Evolutionary conservation across 1,284 basidiomycete genomes (phyloP).

Genomic region (Leccinum griseonigrum): DNA sequence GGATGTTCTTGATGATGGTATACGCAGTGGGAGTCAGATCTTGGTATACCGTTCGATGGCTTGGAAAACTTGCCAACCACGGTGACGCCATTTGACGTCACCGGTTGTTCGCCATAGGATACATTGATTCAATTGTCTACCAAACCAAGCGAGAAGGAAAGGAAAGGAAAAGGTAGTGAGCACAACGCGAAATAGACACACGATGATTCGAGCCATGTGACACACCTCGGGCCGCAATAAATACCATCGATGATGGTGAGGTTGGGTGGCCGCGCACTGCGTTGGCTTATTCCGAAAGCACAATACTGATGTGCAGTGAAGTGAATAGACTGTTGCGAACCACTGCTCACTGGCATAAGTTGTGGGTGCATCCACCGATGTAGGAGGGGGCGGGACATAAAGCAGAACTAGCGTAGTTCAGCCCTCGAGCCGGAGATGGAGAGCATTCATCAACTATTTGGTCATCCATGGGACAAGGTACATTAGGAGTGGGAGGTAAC

Average conservation of each 20-base stretch:
- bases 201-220: slow-evolving; percentile 5
- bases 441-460: too few relatives aligned
- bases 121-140: slow-evolving; percentile 68
- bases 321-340: too few relatives aligned
- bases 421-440: too few relatives aligned
- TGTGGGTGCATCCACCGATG: too few relatives aligned
- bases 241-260: slow-evolving; percentile 32
- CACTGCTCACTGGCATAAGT: too few relatives aligned
- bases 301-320: too few relatives aligned
- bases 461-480: too few relatives aligned
- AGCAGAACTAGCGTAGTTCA: too few relatives aligned
- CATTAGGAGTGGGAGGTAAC: too few relatives aligned
- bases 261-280: too few relatives aligned
- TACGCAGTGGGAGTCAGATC: slow-evolving; percentile 49
- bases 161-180: not conserved
- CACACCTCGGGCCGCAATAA: slow-evolving; percentile 63
- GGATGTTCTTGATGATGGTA: slow-evolving; percentile 51
- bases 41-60: slow-evolving; percentile 61
- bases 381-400: too few relatives aligned
- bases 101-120: slow-evolving; percentile 73
- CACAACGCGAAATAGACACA: not conserved
- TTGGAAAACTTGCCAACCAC: slow-evolving; percentile 74
- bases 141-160: not conserved
- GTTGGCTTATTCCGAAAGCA: too few relatives aligned
- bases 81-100: slow-evolving; percentile 66